A percentile compares a stretch with the other conserved stretches of the same genome.
Evolutionary conservation across 768 basidiomycete species (phyloP).

Genomic region (Pulveroboletus sp.): DNA sequence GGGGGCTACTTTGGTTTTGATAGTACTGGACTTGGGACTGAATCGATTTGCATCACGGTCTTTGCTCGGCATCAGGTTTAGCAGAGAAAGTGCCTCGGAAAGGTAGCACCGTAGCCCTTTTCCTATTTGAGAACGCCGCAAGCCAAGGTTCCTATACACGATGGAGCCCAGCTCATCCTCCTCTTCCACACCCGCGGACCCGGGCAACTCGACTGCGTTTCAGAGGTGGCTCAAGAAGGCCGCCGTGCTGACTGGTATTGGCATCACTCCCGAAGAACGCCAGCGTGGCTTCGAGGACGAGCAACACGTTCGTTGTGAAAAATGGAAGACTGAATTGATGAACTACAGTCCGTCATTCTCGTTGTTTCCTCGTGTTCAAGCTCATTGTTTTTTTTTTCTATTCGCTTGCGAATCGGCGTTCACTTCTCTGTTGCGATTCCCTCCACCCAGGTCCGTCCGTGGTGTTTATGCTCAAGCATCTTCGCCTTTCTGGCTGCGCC

Average conservation of each 20-base stretch:
- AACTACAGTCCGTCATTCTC: constrained; percentile 54
- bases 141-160: not conserved
- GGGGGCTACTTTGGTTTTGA: not conserved
- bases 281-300: constrained; percentile 31
- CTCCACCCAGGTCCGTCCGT: constrained; percentile 67
- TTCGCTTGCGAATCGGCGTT: constrained; percentile 11
- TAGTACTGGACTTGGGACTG: too few relatives aligned
- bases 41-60: too few relatives aligned
- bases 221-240: constrained; percentile 50
- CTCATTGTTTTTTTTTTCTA: too few relatives aligned
- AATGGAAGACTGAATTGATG: constrained; percentile 65
- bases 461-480: constrained; percentile 88
- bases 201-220: constrained; percentile 33
- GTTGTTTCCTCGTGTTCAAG: constrained; percentile 7
- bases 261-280: constrained; percentile 43
- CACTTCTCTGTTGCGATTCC: not conserved
- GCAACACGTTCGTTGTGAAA: constrained; percentile 54
- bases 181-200: constrained; percentile 20
- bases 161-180: constrained; percentile 32
- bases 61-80: too few relatives aligned
- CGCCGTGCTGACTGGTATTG: constrained; percentile 48
- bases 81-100: too few relatives aligned
- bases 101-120: too few relatives aligned
- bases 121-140: constrained; percentile 6
- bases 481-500: constrained; percentile 68